Evolutionary conservation across 495 filamentous ascomycete species (phyloP).

Genomic region (Thermothielavioides terrestris): DNA sequence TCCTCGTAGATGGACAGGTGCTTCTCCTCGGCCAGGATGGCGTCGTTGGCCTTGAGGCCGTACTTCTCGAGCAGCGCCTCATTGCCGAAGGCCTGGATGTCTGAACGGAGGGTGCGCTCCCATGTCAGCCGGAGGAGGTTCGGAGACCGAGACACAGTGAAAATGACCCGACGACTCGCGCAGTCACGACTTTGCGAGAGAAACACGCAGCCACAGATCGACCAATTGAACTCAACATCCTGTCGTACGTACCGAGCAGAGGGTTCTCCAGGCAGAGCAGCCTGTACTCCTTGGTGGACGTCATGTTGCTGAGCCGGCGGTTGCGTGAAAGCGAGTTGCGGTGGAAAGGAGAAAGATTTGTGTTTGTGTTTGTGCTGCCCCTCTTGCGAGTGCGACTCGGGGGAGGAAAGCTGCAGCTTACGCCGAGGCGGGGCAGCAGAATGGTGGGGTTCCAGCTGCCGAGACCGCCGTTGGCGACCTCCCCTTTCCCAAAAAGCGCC

Average conservation of each 20-base stretch:
- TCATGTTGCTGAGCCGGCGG: constrained; percentile 47
- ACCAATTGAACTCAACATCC: too few relatives aligned
- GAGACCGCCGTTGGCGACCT: constrained; percentile 14
- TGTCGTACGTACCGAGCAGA: constrained; percentile 79
- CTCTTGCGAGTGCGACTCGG: neutral
- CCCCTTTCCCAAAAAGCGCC: neutral
- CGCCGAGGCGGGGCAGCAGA: constrained; percentile 14
- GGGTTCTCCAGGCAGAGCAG: constrained; percentile 94
- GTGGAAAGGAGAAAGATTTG: constrained; percentile 9
- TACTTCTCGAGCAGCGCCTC: constrained; percentile 83
- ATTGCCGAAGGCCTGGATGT: constrained; percentile 85
- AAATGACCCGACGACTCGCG: too few relatives aligned
- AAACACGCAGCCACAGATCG: neutral
- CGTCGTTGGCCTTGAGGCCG: constrained; percentile 86
- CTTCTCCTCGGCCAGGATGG: constrained; percentile 89
- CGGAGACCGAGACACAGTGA: constrained; percentile 1
- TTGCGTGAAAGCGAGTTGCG: constrained; percentile 9
- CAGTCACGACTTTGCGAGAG: too few relatives aligned
- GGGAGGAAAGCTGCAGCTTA: constrained; percentile 3
- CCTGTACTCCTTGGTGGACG: constrained; percentile 63
- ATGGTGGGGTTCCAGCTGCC: constrained; percentile 13
- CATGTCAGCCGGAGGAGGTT: neutral
- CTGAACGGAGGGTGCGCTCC: constrained; percentile 39
- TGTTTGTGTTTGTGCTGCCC: constrained; percentile 17
- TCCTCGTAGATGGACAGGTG: constrained; percentile 88